Conservation (phyloP, 1,284 basidiomycete species). For the Sutorius eximius region DNA sequence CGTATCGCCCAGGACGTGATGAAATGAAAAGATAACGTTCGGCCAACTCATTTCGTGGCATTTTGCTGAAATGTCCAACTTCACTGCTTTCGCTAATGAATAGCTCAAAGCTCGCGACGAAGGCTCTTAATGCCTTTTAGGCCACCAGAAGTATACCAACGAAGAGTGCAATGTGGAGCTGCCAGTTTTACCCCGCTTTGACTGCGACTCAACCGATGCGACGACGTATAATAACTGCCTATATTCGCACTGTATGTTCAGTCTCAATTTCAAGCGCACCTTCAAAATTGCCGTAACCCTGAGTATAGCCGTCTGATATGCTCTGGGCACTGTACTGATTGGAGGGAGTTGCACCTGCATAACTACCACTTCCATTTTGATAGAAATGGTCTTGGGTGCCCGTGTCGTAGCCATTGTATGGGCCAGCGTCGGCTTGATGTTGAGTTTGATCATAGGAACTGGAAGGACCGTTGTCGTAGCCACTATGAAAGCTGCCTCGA, state of each 20-base stretch:
- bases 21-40: conserved; percentile 20
- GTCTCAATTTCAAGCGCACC: conserved; percentile 75
- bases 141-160: conserved; percentile 22
- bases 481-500: conserved; percentile 53
- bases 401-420: conserved; percentile 67
- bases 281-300: conserved; percentile 68
- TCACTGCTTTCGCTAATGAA: conserved; percentile 43
- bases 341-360: conserved; percentile 47
- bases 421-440: conserved; percentile 56
- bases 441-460: conserved; percentile 62
- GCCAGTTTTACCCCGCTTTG: conserved; percentile 32
- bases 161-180: conserved; percentile 19
- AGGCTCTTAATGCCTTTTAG: conserved; percentile 30
- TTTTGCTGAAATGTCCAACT: conserved; percentile 34
- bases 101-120: conserved; percentile 46
- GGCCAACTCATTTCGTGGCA: conserved; percentile 32
- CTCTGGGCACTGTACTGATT: conserved; percentile 45
- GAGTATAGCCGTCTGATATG: conserved; percentile 47
- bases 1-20: conserved; percentile 16
- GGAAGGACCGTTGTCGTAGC: conserved; percentile 47
- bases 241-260: conserved; percentile 39
- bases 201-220: conserved; percentile 37
- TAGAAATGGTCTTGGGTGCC: conserved; percentile 63
- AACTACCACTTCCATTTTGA: conserved; percentile 53
- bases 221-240: conserved; percentile 34